Evolutionary conservation across 148 eudicot species (phyloP).

Genomic region (Rhododendron williamsianum): DNA sequence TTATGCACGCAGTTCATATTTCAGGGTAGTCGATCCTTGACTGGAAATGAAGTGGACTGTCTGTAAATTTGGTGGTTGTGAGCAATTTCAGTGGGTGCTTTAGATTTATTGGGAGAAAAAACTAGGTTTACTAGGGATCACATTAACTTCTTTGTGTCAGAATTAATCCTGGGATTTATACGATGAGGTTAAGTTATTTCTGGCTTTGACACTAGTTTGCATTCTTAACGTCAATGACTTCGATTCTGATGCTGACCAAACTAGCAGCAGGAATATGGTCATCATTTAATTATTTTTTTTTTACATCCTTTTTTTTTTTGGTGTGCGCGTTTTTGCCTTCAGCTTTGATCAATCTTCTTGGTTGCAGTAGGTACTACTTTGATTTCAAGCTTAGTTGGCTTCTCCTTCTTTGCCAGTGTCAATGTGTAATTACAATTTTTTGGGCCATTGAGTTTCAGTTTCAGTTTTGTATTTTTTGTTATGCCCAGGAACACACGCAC

Average conservation of each 20-base stretch:
- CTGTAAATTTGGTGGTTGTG: conserved; percentile 5
- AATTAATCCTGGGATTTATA: background rate
- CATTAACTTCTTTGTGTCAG: background rate
- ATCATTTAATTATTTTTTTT: background rate
- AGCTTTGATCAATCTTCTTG: background rate
- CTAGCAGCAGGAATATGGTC: background rate
- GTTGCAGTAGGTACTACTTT: background rate
- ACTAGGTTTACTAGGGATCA: background rate
- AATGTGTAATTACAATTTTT: background rate
- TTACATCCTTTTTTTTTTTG: background rate
- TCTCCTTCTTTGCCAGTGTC: background rate
- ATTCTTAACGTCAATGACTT: background rate
- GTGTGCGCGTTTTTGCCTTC: no score
- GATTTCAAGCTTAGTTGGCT: background rate
- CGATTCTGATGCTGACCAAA: background rate
- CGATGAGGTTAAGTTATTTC: background rate
- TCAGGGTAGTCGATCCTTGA: background rate
- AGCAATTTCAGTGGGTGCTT: background rate
- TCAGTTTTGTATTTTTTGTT: background rate
- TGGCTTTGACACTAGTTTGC: background rate
- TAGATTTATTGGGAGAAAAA: background rate
- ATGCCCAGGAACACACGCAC: no score
- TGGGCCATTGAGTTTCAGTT: background rate
- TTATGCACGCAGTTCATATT: background rate
- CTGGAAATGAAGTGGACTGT: background rate